Evolutionary conservation across 2,329 filamentous ascomycete species (phyloP).

Genomic region (Salinomyces thailandicus): DNA sequence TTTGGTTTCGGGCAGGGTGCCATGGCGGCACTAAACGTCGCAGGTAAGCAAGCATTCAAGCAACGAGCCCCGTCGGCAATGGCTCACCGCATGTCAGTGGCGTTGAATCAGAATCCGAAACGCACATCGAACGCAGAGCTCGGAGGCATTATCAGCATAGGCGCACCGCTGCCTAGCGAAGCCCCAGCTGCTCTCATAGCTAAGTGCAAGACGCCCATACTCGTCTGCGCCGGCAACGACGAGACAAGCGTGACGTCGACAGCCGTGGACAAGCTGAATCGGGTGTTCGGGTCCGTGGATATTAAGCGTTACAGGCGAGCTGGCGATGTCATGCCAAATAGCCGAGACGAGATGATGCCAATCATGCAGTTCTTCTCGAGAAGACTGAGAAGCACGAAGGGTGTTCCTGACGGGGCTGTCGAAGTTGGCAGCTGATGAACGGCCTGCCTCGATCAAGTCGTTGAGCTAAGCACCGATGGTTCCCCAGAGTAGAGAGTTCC

Average conservation of each 20-base stretch:
- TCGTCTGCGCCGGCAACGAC: slow-evolving; percentile 49
- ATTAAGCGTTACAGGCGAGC: slow-evolving; percentile 58
- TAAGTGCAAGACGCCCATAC: slow-evolving; percentile 53
- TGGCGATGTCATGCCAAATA: slow-evolving; percentile 74
- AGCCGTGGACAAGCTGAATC: slow-evolving; percentile 53
- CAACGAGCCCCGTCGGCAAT: neutral
- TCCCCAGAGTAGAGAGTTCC: no score
- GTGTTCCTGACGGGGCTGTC: slow-evolving; percentile 43
- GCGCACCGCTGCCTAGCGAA: slow-evolving; percentile 46
- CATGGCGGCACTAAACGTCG: slow-evolving; percentile 42
- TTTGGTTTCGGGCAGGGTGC: slow-evolving; percentile 49
- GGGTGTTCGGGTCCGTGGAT: slow-evolving; percentile 44
- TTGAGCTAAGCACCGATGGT: no score
- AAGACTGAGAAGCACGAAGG: slow-evolving; percentile 46
- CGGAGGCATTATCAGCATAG: slow-evolving; percentile 53
- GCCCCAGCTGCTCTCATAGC: slow-evolving; percentile 30
- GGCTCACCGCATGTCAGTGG: slow-evolving; percentile 8
- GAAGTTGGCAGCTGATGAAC: slow-evolving; percentile 30
- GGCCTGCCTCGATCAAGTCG: no score
- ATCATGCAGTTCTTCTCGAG: slow-evolving; percentile 77
- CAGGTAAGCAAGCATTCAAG: slow-evolving; percentile 20
- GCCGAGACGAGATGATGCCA: slow-evolving; percentile 75
- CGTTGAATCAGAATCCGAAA: slow-evolving; percentile 9
- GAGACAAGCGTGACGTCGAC: slow-evolving; percentile 48
- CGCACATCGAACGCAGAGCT: slow-evolving; percentile 30